These are phyloP conservation scores for Senna tora DNA, from an alignment of 306 rosid species.

Conservation along the genomic window DNA sequence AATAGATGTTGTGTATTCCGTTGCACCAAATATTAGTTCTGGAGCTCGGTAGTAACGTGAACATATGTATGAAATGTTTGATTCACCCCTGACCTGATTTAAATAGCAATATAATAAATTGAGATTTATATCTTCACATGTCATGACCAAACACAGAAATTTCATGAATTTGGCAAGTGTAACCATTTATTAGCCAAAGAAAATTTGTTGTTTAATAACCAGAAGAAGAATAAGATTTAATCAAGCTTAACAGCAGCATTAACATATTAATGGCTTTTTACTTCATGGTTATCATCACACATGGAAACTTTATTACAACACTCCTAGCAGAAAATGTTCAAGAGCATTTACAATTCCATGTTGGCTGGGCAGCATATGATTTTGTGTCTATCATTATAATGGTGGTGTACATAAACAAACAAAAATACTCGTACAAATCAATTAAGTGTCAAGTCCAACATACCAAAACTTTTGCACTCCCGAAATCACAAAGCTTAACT, in stretches of 20 bases:
- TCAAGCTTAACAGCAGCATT: conserved; percentile 10
- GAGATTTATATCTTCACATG: conserved; percentile 3
- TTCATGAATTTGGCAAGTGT: conserved; percentile 8
- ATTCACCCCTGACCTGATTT: conserved; percentile 81
- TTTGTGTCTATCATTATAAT: neutral
- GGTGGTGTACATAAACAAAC: neutral
- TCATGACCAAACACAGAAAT: conserved; percentile 4
- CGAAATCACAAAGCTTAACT: conserved; percentile 94
- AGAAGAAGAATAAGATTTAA: neutral
- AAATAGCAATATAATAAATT: conserved; percentile 11
- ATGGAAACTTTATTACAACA: conserved; percentile 13
- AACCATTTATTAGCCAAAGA: conserved; percentile 32
- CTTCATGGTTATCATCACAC: conserved; percentile 11
- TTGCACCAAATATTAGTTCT: conserved; percentile 97
- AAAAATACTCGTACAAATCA: neutral
- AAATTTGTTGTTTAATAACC: neutral
- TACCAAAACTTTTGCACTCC: conserved; percentile 97
- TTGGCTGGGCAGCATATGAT: conserved; percentile 15
- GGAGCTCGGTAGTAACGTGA: conserved; percentile 98
- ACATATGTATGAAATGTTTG: conserved; percentile 91
- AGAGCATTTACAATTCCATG: conserved; percentile 22
- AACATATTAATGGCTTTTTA: conserved; percentile 24
- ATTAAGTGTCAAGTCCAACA: conserved; percentile 32
- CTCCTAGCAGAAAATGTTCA: conserved; percentile 24
- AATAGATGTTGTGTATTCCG: conserved; percentile 84